Evolutionary conservation across 2,329 filamentous ascomycete species (phyloP), one percentile per base, ranked within the genome.

Genomic region (Fonsecaea nubica): DNA sequence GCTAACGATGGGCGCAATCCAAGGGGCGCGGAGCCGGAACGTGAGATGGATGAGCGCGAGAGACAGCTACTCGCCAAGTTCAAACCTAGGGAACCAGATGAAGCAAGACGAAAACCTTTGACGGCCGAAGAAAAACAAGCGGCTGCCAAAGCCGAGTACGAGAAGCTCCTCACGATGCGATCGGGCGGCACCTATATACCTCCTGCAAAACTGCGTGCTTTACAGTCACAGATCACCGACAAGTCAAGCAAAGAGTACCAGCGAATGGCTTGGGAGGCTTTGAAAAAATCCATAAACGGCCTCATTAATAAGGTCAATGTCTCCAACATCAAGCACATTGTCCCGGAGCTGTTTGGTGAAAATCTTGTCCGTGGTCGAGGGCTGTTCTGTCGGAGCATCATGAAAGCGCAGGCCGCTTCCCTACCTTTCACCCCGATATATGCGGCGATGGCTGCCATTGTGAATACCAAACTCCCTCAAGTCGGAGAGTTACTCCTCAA

Each of bases 291-390:
- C 57, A 97, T 99, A 81, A 98, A 99, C 77, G 95, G 95, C 74
- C 82, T 99, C 71, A 97, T 99, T 85, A 99, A 99, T 86, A 99
- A 99, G 83, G 91, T 97, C 83, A 98, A 98, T 80, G 92, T 94
- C 63, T 92, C 91, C 38, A 99, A 99, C 79, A 98, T 99, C 85
- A 98, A 99, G 80, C 87, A 91, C 76, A 97, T 99, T 69, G 93
- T 98, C 30, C 94, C 94, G 1, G 95, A 99, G 80, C 84, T 99
- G 54, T 99, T 99, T 79, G 88, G 89, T 58, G 95, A 99, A 83
- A 99, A 99, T 77, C 80, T 99, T 73, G 85, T 99, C 48, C 90
- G 95, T 65, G 95, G 95, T 6, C 87, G 95, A 66, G 95, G 95
- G 21, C 81, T 99, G 67, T 97, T 98, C 79, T 97, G 94, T 80